Evolutionary conservation across 352 stramenopile species (phyloP).

Genomic region (Phytopythium boreale): DNA sequence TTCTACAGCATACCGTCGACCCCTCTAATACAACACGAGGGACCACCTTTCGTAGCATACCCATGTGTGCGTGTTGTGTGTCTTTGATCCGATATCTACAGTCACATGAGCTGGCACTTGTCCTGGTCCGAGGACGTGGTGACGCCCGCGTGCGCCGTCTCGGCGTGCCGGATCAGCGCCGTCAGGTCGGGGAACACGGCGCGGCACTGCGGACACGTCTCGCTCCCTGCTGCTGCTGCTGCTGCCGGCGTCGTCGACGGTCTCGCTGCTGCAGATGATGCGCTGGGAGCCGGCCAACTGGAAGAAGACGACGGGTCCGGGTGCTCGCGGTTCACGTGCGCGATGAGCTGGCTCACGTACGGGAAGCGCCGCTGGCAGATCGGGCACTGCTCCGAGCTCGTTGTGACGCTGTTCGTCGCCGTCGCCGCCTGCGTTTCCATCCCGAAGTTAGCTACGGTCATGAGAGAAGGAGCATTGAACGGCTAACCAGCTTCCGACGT

Average conservation of each 20-base stretch:
- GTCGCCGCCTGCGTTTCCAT: not conserved
- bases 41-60: too few relatives aligned
- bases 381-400: slow-evolving; percentile 53
- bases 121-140: slow-evolving; percentile 30
- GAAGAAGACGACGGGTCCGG: slow-evolving; percentile 28
- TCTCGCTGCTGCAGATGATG: not conserved
- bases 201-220: slow-evolving; percentile 71
- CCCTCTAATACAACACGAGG: slow-evolving; percentile 7
- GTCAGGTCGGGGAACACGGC: slow-evolving; percentile 48
- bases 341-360: slow-evolving; percentile 71
- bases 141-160: slow-evolving; percentile 33
- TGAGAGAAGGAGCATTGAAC: too few relatives aligned
- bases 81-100: too few relatives aligned
- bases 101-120: slow-evolving; percentile 63
- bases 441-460: too few relatives aligned
- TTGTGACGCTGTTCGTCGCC: slow-evolving; percentile 22
- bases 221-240: slow-evolving; percentile 20
- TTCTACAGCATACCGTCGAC: not conserved
- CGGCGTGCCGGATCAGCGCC: slow-evolving; percentile 59
- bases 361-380: slow-evolving; percentile 73
- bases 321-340: slow-evolving; percentile 70
- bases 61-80: not conserved
- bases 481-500: too few relatives aligned
- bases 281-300: slow-evolving; percentile 1
- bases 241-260: not conserved